Conservation (phyloP, 2,329 filamentous ascomycete species). For the Lithohypha guttulata region DNA sequence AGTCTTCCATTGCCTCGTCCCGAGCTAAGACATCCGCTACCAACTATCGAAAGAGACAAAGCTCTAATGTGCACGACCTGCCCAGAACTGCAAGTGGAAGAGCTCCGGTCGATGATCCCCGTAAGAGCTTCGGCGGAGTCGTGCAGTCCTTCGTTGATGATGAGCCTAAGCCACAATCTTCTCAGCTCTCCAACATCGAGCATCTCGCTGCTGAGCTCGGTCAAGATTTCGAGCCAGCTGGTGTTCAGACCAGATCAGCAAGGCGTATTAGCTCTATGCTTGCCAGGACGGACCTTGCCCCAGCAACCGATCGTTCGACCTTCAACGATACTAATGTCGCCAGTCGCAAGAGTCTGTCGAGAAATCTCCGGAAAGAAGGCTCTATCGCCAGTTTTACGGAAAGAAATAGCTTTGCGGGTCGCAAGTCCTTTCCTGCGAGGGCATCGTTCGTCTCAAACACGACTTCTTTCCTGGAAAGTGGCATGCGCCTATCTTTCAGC, state of each 20-base stretch:
- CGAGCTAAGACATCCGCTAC: not conserved
- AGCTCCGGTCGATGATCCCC: slow-evolving; percentile 41
- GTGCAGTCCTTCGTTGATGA: slow-evolving; percentile 25
- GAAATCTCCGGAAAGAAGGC: slow-evolving; percentile 52
- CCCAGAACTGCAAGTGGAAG: slow-evolving; percentile 58
- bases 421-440: slow-evolving; percentile 46
- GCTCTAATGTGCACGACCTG: slow-evolving; percentile 49
- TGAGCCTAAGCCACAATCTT: slow-evolving; percentile 2
- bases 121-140: slow-evolving; percentile 63
- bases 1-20: not conserved
- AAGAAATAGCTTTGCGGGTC: slow-evolving; percentile 49
- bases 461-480: slow-evolving; percentile 52
- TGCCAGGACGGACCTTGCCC: slow-evolving; percentile 74
- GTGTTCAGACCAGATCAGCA: slow-evolving; percentile 48
- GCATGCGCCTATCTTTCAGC: slow-evolving; percentile 10
- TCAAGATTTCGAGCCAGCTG: slow-evolving; percentile 49
- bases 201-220: slow-evolving; percentile 60
- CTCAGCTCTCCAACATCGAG: slow-evolving; percentile 30
- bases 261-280: slow-evolving; percentile 85
- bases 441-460: slow-evolving; percentile 39
- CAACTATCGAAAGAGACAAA: slow-evolving; percentile 40
- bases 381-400: slow-evolving; percentile 61
- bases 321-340: slow-evolving; percentile 59
- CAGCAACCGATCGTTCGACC: slow-evolving; percentile 68
- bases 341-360: slow-evolving; percentile 35